Evolutionary conservation across 192 early-diverging fungal species (phyloP).

Genomic region (Oehlia diaphana): DNA sequence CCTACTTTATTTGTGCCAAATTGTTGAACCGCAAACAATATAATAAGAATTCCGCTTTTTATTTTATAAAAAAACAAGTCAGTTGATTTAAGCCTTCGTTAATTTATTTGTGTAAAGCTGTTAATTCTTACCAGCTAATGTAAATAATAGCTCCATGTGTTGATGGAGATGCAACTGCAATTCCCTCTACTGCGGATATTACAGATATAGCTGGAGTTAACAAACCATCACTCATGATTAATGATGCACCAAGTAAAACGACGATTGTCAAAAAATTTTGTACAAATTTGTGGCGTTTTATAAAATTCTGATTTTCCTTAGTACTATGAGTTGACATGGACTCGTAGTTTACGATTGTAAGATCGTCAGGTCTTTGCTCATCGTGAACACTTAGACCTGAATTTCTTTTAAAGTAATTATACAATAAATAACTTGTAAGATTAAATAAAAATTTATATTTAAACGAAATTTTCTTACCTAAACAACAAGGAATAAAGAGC

Average conservation of each 20-base stretch:
- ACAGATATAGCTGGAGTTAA: conserved; percentile 24
- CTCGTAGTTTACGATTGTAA: conserved; percentile 1
- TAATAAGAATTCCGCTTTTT: conserved; percentile 33
- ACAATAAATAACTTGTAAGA: neutral
- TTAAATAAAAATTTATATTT: neutral
- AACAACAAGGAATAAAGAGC: conserved; percentile 52
- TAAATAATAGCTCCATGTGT: neutral
- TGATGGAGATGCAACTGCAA: neutral
- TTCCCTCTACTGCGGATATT: conserved; percentile 22
- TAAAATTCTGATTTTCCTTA: conserved; percentile 1
- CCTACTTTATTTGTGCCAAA: conserved; percentile 48
- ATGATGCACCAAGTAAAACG: conserved; percentile 6
- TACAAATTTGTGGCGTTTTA: neutral
- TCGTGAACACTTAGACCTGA: neutral
- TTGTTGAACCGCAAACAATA: conserved; percentile 50
- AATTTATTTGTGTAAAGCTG: neutral
- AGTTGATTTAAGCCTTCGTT: neutral
- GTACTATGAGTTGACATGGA: neutral
- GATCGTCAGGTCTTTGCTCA: neutral
- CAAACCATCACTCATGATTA: conserved; percentile 16
- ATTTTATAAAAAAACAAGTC: neutral
- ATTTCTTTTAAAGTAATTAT: neutral
- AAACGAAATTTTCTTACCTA: conserved; percentile 5
- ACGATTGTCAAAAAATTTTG: neutral
- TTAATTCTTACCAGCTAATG: conserved; percentile 5